Base-by-base conservation (phyloP, 495 filamentous ascomycete genomes). In the Xylaria sp. region DNA sequence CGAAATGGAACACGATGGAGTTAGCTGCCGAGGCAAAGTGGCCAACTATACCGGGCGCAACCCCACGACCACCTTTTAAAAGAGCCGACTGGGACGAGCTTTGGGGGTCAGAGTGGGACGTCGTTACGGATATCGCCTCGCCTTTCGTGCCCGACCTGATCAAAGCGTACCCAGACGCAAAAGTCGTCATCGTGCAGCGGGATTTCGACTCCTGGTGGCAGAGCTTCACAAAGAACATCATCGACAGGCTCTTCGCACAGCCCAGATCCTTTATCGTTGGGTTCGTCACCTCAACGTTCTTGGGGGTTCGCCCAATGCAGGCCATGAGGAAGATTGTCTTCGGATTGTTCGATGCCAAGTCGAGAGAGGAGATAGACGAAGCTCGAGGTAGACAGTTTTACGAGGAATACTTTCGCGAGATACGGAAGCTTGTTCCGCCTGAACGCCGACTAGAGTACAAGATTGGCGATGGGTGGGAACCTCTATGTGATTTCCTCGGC, bases 391-490 rank as follows among this genome's bases (percentile, higher is more conserved):
- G 33, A 9, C 11, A 52, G 55, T 31, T 40, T 5, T 71, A 68
- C 35, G 62, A 71, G 14, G 44, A 59, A 21, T 65, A 68, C 19
- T 74, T 71, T n/a, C n/a, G 37, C 17, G 48, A 61, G 43, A 69
- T 81, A 1, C 61, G 74, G 14, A 50, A 74, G 43, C 43, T 80
- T 6, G 79, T 83, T 19, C 76, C 80, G 0, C 61, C 65, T 40
- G 80, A 82, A 19, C 71, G 75, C 17, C 59, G 84, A 37, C 69
- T 85, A 55, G 82, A 82, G 64, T 86, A 78, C 70, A 74, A 77
- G n/a, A 78, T 85, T 37, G 77, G 81, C 62, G 78, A 84, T 61
- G 84, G 83, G 14, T 85, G 84, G 84, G 82, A 78, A 53, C 82
- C 83, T 40, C 77, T 87, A 52, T 87, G 84, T 52, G 35, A 71